Percentiles rank a stretch among this genome's conserved stretches.
phyloP scores from a whole-genome alignment of 2,329 filamentous ascomycete genomes.

The Harringtonia lauricola region DNA sequence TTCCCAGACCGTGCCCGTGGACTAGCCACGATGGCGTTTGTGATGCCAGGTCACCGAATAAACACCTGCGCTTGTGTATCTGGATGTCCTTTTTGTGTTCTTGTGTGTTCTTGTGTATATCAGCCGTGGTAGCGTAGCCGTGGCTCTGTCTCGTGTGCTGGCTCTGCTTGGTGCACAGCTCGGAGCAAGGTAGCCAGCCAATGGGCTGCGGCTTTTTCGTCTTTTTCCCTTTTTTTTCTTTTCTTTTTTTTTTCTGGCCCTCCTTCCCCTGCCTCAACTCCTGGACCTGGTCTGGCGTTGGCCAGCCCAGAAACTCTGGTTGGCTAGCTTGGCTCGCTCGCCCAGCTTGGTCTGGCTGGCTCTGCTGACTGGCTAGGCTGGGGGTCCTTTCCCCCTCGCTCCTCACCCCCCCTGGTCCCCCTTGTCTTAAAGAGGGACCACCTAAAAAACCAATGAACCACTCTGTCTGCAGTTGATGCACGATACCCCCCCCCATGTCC shows the following conservation, averaged over 20 bases:
- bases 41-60: too few relatives aligned
- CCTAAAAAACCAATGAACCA: conserved; percentile 15
- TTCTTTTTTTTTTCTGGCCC: neutral
- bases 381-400: neutral
- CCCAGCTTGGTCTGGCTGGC: neutral
- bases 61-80: neutral
- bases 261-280: neutral
- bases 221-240: too few relatives aligned
- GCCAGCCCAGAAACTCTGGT: conserved; percentile 4
- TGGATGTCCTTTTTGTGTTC: neutral
- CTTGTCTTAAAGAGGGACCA: conserved; percentile 32
- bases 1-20: too few relatives aligned
- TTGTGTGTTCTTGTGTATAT: neutral
- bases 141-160: neutral
- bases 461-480: conserved; percentile 26
- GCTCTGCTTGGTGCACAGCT: too few relatives aligned
- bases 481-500: conserved; percentile 11
- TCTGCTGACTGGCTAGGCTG: conserved; percentile 1
- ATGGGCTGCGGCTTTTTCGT: neutral
- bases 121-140: too few relatives aligned
- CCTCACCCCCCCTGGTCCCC: conserved; percentile 1
- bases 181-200: too few relatives aligned
- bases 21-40: too few relatives aligned
- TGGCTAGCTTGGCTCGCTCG: conserved; percentile 1
- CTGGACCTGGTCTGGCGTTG: conserved; percentile 1